Base-by-base conservation (phyloP, 805 yeast genomes). In the Yarrowia sp. region DNA sequence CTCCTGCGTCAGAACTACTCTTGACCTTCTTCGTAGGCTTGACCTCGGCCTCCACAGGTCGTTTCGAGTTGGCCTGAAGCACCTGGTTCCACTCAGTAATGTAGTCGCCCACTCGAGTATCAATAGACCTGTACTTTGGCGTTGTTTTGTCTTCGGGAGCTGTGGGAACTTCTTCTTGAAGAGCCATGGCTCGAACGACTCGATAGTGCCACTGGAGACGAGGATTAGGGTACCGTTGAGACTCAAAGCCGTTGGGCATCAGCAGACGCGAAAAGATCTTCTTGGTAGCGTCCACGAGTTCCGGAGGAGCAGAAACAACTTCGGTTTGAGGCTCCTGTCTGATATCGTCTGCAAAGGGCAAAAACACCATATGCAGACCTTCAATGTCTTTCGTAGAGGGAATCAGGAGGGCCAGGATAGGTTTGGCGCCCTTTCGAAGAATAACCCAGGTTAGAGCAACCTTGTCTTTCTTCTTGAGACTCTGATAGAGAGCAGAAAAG, bases 301-400 rank as follows among this genome's bases (percentile, higher is more conserved):
- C 67, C 14, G 66, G 67, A 11, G 71, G 66, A 30, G 74, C 74
- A 0, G 64, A 51, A 8, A 62, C 70, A 4, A 66, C 40, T 12
- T 66, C 22, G 1, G 38, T 65, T 14, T 62, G 9, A 1, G 98
- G 97, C 4, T 84, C 73, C 35, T 82, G 79, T 61, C 98, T 78
- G 3, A 91, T 74, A 72, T 90, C 93, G 68, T 91, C 96, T 16
- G 83, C 75, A 79, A 83, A 88, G 0, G 98, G 97, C 22, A 89
- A 69, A 32, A 81, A 79, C 9, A 88, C 80, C 65, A 92, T 73
- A 56, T 87, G 85, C 67, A 93, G 83, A 0, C 97, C 97, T 65
- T 88, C 85, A 0, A 93, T 88, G 0, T 44, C 70, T 0, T 88
- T 82, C 0, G 66, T 66, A 2, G 71, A 66, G 3, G 96, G 88